Evolutionary conservation across 2,329 filamentous ascomycete species (phyloP), one percentile per base, ranked within the genome.

Genomic region (Aspergillus tamarii): DNA sequence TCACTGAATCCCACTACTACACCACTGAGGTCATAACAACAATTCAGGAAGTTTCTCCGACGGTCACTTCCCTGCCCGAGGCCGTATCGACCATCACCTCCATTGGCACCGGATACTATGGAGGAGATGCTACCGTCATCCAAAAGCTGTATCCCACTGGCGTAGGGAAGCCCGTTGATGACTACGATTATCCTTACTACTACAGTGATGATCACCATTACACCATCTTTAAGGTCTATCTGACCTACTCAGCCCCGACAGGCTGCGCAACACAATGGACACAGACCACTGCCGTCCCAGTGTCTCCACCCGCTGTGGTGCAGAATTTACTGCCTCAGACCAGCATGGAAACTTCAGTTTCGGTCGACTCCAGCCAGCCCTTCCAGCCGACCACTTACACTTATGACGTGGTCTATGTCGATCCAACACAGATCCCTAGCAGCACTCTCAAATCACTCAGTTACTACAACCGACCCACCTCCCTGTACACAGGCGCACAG

Each of bases 181-280:
- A 59, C 55, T 39, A 64, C 26, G 34, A 60, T 36, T 23, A 61
- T 39, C 10, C 36, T 32, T 23, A 60, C 16, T 43, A 56, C 36
- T 46, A 60, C 26, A 57, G 55, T 14, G 54, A 60, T 7, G 52
- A 50, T n/a, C 10, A 63, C 30, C 59, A 66, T 7, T 62, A 55
- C 21, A 74, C 70, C 9, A 56, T 69, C 32, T 76, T 69, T 56
- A 64, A 69, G 19, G 72, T 76, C 34, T 71, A 73, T 45, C 43
- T 76, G 52, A 70, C 67, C 45, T 75, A 66, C 45, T 69, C 70
- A 1, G 74, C 74, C 1, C 70, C 74, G 4, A 70, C 73, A 0
- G 66, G 57, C 50, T 76, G 74, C 65, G 71, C 70, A 21, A 67
- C 73, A 2, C 66, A 71, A 45, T 76, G 70, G 69, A 71, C 71